Conservation (phyloP, 179 eudicot species). For the Spergularia azorica region DNA sequence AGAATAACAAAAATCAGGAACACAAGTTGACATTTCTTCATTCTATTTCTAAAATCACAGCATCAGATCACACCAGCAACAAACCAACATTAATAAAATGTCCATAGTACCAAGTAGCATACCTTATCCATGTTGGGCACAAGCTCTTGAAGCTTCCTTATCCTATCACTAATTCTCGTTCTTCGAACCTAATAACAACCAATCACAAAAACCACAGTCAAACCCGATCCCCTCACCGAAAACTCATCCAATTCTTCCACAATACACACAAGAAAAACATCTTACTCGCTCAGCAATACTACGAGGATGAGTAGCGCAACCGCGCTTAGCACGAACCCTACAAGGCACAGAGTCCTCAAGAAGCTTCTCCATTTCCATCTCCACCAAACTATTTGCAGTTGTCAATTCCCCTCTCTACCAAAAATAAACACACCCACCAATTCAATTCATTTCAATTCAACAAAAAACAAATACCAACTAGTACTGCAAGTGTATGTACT, state of each 20-base stretch:
- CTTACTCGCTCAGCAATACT: slow-evolving; percentile 95
- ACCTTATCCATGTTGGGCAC: slow-evolving; percentile 99
- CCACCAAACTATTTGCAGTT: slow-evolving; percentile 55
- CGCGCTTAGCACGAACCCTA: slow-evolving; percentile 90
- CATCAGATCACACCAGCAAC: too few species aligned
- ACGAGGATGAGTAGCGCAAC: slow-evolving; percentile 97
- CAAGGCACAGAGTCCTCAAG: slow-evolving; percentile 51
- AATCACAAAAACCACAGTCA: slow-evolving; percentile 14
- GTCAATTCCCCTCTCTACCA: slow-evolving; percentile 53
- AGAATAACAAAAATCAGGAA: not conserved
- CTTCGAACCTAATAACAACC: slow-evolving; percentile 64
- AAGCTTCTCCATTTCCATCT: slow-evolving; percentile 83
- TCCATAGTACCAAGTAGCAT: not conserved
- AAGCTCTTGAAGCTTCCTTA: slow-evolving; percentile 93
- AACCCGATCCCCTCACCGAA: not conserved
- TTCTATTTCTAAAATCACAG: not conserved
- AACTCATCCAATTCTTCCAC: not conserved
- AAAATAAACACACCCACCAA: not conserved
- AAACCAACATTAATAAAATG: not conserved
- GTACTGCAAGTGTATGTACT: not conserved
- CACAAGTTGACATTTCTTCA: not conserved
- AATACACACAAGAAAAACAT: not conserved
- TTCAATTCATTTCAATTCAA: not conserved
- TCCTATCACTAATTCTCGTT: slow-evolving; percentile 86
- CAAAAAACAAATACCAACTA: not conserved